These are phyloP conservation scores for Aspergillus thermomutatus DNA, from an alignment of 2,329 filamentous ascomycete species.

Conservation along the genomic window DNA sequence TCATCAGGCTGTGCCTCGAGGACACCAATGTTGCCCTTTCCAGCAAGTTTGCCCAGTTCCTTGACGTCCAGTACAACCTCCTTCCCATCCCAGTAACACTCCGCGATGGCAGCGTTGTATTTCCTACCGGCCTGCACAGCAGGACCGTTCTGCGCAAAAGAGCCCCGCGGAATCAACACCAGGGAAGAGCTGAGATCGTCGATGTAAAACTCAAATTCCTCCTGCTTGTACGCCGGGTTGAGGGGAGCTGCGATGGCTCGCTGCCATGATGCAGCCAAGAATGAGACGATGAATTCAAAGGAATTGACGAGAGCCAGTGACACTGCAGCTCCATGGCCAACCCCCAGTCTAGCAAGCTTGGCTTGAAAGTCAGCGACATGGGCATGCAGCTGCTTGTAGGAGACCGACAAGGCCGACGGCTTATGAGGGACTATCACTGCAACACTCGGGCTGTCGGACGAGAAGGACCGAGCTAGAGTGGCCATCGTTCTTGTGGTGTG, in stretches of 20 bases:
- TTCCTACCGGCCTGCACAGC: constrained; percentile 74
- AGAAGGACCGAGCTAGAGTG: constrained; percentile 58
- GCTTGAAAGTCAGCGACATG: constrained; percentile 70
- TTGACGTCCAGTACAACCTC: constrained; percentile 77
- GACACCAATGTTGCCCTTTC: constrained; percentile 47
- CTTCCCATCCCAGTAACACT: constrained; percentile 73
- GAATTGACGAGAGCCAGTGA: constrained; percentile 82
- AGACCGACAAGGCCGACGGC: constrained; percentile 60
- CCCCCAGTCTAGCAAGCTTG: constrained; percentile 72
- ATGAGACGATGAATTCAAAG: constrained; percentile 83
- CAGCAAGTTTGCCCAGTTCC: constrained; percentile 64
- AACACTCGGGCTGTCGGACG: constrained; percentile 47
- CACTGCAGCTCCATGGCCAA: constrained; percentile 66
- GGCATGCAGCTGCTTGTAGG: constrained; percentile 63
- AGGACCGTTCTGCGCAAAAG: constrained; percentile 62
- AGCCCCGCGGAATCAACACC: constrained; percentile 70
- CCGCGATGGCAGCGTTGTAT: constrained; percentile 79
- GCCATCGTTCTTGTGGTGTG: constrained; percentile 40
- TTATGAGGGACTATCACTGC: constrained; percentile 73
- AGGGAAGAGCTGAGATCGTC: constrained; percentile 78
- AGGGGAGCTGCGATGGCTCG: constrained; percentile 80
- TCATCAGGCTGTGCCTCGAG: constrained; percentile 68
- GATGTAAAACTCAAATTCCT: constrained; percentile 90
- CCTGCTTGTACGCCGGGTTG: constrained; percentile 84
- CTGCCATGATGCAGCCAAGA: constrained; percentile 82